Conservation (phyloP, 768 basidiomycete species). For the Leucocoprinus leucothites region DNA sequence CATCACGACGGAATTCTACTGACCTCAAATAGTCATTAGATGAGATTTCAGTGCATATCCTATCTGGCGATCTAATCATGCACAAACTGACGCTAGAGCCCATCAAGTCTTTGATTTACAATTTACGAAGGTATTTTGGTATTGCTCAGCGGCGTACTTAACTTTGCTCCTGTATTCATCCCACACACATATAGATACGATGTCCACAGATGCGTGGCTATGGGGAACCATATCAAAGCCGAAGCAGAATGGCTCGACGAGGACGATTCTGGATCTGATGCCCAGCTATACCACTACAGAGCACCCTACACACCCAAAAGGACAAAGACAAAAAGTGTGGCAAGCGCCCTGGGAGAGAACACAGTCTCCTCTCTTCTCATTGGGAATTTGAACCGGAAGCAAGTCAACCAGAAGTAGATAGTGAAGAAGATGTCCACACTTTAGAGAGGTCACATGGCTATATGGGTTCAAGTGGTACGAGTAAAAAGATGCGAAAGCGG, state of each 20-base stretch:
- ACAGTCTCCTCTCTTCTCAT: too few relatives aligned
- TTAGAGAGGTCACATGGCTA: background rate
- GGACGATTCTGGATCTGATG: slow-evolving; percentile 3
- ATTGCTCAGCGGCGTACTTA: background rate
- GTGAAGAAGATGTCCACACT: background rate
- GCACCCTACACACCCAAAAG: too few relatives aligned
- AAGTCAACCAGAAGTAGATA: background rate
- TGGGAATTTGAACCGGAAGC: background rate
- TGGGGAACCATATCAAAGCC: slow-evolving; percentile 19
- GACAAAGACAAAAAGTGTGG: background rate
- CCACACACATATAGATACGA: slow-evolving; percentile 54
- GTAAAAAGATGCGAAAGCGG: background rate
- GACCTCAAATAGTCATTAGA: too few relatives aligned
- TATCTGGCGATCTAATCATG: slow-evolving; percentile 68
- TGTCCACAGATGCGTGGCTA: slow-evolving; percentile 35
- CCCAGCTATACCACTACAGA: background rate
- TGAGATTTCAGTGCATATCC: slow-evolving; percentile 78
- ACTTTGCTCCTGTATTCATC: too few relatives aligned
- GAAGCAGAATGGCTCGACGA: slow-evolving; percentile 8
- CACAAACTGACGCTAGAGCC: slow-evolving; percentile 72
- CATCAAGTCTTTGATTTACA: slow-evolving; percentile 62
- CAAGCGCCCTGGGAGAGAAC: background rate
- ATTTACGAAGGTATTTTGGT: slow-evolving; percentile 39
- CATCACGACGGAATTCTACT: too few relatives aligned
- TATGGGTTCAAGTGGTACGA: background rate